Percentiles rank a stretch among this genome's conserved stretches.
phyloP scores from a whole-genome alignment of 1,284 basidiomycete genomes.

The Papiliotrema terrestris region DNA sequence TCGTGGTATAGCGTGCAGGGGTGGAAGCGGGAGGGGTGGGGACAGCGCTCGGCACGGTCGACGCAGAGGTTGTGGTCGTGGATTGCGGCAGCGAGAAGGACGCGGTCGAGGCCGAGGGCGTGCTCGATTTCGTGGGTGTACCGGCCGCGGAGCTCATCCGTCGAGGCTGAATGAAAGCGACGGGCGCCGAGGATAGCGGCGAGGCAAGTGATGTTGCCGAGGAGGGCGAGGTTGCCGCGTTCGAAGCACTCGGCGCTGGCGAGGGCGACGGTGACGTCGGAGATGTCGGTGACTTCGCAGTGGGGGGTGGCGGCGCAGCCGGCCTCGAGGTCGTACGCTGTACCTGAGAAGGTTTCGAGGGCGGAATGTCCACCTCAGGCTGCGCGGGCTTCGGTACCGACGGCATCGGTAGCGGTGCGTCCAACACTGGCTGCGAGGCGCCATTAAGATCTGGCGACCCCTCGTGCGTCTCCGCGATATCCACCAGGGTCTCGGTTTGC shows the following conservation, averaged over 20 bases:
- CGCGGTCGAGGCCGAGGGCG: too few species aligned
- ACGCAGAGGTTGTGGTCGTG: too few species aligned
- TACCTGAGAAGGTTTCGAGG: background rate
- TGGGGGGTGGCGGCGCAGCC: too few species aligned
- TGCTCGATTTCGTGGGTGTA: too few species aligned
- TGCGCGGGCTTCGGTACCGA: too few species aligned
- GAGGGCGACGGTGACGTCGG: too few species aligned
- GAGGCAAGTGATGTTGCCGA: background rate
- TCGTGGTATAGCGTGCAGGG: too few species aligned
- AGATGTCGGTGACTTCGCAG: too few species aligned
- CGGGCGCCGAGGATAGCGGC: background rate
- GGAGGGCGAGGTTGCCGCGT: background rate
- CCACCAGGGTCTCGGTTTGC: background rate
- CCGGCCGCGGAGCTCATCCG: background rate
- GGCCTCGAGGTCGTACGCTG: too few species aligned
- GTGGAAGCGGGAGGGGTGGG: background rate
- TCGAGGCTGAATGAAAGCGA: conserved; percentile 1
- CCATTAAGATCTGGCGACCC: too few species aligned
- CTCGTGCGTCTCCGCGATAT: background rate
- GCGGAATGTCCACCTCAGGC: background rate
- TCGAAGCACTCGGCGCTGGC: background rate
- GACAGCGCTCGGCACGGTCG: too few species aligned
- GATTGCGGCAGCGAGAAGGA: background rate
- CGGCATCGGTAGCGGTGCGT: background rate
- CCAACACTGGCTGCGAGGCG: too few species aligned